Percentiles rank a stretch among this genome's conserved stretches.
phyloP scores from a whole-genome alignment of 805 yeast species.

The Myxozyma lipomycoides region DNA sequence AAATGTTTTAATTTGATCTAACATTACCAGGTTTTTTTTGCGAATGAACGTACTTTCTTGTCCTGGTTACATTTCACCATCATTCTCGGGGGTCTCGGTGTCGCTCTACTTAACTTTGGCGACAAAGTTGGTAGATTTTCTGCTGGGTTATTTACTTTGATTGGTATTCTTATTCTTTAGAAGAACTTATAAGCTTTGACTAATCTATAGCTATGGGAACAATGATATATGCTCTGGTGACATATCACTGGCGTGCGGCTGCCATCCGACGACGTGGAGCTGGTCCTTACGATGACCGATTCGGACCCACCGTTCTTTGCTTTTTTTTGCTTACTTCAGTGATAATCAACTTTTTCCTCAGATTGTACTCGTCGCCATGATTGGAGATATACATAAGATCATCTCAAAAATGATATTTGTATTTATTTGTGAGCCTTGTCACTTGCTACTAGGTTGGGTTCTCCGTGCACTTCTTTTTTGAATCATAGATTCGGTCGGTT shows the following conservation, averaged over 20 bases:
- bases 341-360: constrained; percentile 82
- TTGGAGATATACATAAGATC: too few relatives aligned
- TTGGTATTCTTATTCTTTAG: constrained; percentile 38
- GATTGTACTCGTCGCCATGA: constrained; percentile 44
- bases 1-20: neutral
- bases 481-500: too few relatives aligned
- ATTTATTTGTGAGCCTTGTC: too few relatives aligned
- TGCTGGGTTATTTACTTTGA: constrained; percentile 90
- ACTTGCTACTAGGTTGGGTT: too few relatives aligned
- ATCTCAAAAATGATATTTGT: too few relatives aligned
- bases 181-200: too few relatives aligned
- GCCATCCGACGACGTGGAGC: constrained; percentile 97
- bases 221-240: constrained; percentile 90
- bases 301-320: constrained; percentile 97
- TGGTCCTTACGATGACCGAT: constrained; percentile 98
- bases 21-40: constrained; percentile 67
- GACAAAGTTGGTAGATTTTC: constrained; percentile 87
- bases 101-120: constrained; percentile 94
- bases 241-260: constrained; percentile 99
- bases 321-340: constrained; percentile 90
- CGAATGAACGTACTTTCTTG: constrained; percentile 95
- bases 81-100: constrained; percentile 91
- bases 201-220: constrained; percentile 75
- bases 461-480: too few relatives aligned
- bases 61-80: constrained; percentile 99